A percentile compares a stretch with the other conserved stretches of the same genome.
Evolutionary conservation across 305 asterid species (phyloP).

Genomic region (Withania somnifera): DNA sequence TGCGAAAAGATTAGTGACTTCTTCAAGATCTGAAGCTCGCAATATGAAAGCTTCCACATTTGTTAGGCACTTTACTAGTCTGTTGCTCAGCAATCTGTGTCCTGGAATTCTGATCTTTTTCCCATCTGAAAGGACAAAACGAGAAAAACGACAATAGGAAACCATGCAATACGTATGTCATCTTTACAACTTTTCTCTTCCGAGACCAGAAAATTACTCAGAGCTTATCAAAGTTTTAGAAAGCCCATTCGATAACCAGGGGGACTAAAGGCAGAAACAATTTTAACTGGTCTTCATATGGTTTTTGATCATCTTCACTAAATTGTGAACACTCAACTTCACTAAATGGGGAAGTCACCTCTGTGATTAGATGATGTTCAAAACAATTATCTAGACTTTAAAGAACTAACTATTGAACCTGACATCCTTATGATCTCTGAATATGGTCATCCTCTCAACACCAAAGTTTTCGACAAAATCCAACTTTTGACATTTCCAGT

Average conservation of each 20-base stretch:
- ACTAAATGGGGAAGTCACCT: background rate
- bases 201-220: background rate
- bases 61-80: constrained; percentile 48
- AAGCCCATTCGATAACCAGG: background rate
- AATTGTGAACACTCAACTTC: background rate
- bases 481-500: background rate
- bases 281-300: background rate
- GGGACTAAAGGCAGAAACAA: background rate
- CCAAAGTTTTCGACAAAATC: background rate
- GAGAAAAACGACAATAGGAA: background rate
- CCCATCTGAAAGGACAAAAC: constrained; percentile 31
- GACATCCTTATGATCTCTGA: background rate
- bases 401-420: background rate
- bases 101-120: constrained; percentile 45
- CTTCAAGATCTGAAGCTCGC: constrained; percentile 66
- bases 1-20: constrained; percentile 55
- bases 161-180: background rate
- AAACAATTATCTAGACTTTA: background rate
- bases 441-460: background rate
- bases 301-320: background rate
- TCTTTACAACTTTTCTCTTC: background rate
- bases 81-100: constrained; percentile 43
- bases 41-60: constrained; percentile 66
- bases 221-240: background rate
- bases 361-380: background rate